Percentiles rank a stretch among this genome's conserved stretches.
phyloP scores from a whole-genome alignment of 768 basidiomycete species.

The Boletus pseudo-olivaceus region DNA sequence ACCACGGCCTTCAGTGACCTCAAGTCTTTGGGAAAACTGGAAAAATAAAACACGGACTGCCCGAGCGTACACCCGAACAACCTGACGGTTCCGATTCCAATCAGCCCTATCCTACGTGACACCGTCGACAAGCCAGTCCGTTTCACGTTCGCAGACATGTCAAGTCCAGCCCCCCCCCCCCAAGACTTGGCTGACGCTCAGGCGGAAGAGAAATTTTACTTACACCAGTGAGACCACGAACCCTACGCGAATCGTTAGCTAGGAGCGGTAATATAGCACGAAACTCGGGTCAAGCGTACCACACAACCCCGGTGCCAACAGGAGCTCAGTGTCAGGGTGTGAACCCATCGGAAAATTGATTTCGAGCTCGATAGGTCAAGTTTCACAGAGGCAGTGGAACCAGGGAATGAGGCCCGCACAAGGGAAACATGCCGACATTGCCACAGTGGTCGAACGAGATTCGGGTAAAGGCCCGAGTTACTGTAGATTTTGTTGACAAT shows the following conservation, averaged over 20 bases:
- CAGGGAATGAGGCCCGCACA: no score
- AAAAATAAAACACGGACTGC: constrained; percentile 6
- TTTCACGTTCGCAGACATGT: no score
- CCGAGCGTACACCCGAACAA: not conserved
- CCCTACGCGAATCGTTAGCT: constrained; percentile 1
- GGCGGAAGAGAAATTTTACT: not conserved
- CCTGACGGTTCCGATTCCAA: not conserved
- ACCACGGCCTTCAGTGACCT: constrained; percentile 5
- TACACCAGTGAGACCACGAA: constrained; percentile 2
- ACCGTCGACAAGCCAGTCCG: not conserved
- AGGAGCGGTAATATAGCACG: no score
- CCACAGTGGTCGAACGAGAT: no score
- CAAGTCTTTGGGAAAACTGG: constrained; percentile 4
- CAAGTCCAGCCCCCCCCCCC: no score
- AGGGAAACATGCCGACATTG: no score
- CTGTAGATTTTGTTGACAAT: no score
- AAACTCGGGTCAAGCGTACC: not conserved
- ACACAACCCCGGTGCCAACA: not conserved
- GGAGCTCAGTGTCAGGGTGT: not conserved
- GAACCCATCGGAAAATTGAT: not conserved
- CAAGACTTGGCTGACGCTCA: not conserved
- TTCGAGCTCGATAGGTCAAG: not conserved
- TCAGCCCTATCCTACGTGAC: not conserved
- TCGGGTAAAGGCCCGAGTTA: no score
- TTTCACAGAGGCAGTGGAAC: not conserved